These are phyloP conservation scores for Monosporozyma solicola DNA, from an alignment of 805 yeast genomes.

Conservation along the genomic window DNA sequence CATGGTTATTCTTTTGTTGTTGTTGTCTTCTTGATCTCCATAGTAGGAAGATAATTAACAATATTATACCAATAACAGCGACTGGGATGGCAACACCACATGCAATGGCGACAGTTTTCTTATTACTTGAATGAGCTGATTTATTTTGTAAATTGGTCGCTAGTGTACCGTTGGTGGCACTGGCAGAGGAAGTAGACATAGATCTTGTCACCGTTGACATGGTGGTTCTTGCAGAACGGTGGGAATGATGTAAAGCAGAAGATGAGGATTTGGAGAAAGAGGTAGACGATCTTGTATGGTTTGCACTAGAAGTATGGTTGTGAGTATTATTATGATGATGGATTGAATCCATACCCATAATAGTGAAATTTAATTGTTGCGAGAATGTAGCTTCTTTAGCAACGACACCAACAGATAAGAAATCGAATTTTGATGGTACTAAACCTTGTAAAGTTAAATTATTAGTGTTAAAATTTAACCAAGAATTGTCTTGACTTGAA, in stretches of 20 bases:
- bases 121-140: constrained; percentile 22
- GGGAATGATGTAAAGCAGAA: constrained; percentile 8
- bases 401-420: constrained; percentile 33
- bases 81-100: constrained; percentile 82
- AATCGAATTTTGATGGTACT: constrained; percentile 45
- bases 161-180: constrained; percentile 19
- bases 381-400: constrained; percentile 31
- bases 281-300: constrained; percentile 13
- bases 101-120: constrained; percentile 71
- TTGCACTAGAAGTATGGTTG: constrained; percentile 6
- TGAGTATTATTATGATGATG: not conserved
- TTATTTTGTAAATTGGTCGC: constrained; percentile 9
- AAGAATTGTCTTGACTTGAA: constrained; percentile 34
- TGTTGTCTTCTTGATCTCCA: constrained; percentile 37
- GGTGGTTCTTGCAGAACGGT: constrained; percentile 9
- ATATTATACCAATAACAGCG: constrained; percentile 39
- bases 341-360: constrained; percentile 39
- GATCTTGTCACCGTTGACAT: constrained; percentile 11
- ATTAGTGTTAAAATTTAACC: constrained; percentile 56
- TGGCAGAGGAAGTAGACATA: constrained; percentile 20
- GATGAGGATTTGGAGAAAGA: constrained; percentile 13
- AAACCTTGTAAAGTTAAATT: constrained; percentile 64
- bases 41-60: constrained; percentile 48
- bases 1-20: constrained; percentile 19
- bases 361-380: constrained; percentile 39